Percentiles rank a stretch among this genome's conserved stretches.
Evolutionary conservation across 192 early-diverging fungal species (phyloP).

Genomic region (Linnemannia schmuckeri): DNA sequence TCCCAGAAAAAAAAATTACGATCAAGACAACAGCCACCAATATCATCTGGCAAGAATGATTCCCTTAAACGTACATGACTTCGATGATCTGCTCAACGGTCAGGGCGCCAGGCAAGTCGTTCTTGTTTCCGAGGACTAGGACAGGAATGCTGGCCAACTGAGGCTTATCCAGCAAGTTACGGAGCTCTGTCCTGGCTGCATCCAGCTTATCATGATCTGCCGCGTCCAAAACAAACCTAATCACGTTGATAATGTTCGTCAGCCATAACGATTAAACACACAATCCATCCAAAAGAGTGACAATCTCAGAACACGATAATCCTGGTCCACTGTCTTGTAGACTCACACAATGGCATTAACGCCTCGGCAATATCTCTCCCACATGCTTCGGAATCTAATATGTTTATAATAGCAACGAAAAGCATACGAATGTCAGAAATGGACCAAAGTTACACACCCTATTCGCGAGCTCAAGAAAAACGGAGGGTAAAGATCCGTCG

Average conservation of each 20-base stretch:
- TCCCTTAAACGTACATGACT: constrained; percentile 74
- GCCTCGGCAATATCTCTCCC: constrained; percentile 89
- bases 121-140: constrained; percentile 98
- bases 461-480: not conserved
- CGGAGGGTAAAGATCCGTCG: not conserved
- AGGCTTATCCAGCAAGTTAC: constrained; percentile 94
- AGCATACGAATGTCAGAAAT: not conserved
- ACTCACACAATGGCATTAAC: constrained; percentile 98
- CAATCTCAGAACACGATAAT: not conserved
- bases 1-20: not conserved
- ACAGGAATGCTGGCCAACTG: constrained; percentile 94
- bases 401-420: not conserved
- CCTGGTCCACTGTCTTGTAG: not conserved
- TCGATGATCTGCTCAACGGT: constrained; percentile 93
- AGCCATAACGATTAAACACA: not conserved
- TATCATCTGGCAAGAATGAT: not conserved
- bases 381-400: constrained; percentile 94
- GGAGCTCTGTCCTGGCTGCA: constrained; percentile 92
- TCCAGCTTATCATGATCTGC: constrained; percentile 96
- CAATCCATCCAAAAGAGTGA: not conserved
- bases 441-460: not conserved
- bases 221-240: constrained; percentile 95
- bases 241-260: not conserved
- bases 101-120: constrained; percentile 93
- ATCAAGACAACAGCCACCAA: not conserved